Percentiles rank a stretch among this genome's conserved stretches.
Conservation (phyloP, 2,329 filamentous ascomycete genomes). For the Fusarium pseudocircinatum region DNA sequence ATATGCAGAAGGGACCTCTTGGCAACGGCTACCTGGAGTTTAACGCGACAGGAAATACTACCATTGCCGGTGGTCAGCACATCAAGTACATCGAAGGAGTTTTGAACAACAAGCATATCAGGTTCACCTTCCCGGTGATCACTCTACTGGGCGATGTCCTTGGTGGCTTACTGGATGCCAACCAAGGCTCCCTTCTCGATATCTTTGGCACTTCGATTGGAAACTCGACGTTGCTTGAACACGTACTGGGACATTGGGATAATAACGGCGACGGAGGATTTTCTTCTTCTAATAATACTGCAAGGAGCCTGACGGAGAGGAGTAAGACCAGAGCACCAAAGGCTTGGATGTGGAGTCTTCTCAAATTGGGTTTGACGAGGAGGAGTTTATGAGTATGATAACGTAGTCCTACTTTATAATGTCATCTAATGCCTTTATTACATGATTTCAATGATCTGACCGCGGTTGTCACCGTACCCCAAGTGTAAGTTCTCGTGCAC, state of each 20-base stretch:
- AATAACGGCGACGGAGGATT: not conserved
- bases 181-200: constrained; percentile 45
- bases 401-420: not conserved
- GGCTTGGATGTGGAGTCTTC: constrained; percentile 22
- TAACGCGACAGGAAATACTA: constrained; percentile 53
- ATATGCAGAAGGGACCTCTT: constrained; percentile 50
- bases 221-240: constrained; percentile 52
- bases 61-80: constrained; percentile 53
- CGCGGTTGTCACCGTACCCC: no score
- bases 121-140: constrained; percentile 50
- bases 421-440: not conserved
- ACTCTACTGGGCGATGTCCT: constrained; percentile 52
- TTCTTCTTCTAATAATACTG: not conserved
- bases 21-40: constrained; percentile 53
- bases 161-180: constrained; percentile 47
- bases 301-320: not conserved
- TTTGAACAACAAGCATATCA: constrained; percentile 52
- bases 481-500: not conserved
- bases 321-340: not conserved
- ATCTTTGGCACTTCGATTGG: constrained; percentile 51
- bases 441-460: accelerated
- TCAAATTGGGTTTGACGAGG: constrained; percentile 18
- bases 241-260: constrained; percentile 51
- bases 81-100: constrained; percentile 57
- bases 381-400: not conserved